These are phyloP conservation scores for Carpinus fangiana DNA, from an alignment of 306 rosid species.

Conservation along the genomic window DNA sequence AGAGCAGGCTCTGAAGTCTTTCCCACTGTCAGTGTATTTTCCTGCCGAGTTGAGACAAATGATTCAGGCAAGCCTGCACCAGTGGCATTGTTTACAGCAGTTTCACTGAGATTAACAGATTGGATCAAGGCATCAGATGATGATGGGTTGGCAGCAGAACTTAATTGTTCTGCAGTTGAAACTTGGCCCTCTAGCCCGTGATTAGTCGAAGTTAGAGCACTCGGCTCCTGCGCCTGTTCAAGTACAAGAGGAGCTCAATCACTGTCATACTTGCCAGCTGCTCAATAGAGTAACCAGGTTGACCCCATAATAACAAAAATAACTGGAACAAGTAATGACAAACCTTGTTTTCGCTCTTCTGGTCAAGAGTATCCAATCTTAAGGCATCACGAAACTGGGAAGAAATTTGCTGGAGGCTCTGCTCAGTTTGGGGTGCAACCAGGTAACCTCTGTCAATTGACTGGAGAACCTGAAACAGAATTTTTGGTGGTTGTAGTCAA, in stretches of 20 bases:
- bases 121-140: conserved; percentile 41
- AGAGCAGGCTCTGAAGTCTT: conserved; percentile 54
- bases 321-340: not conserved
- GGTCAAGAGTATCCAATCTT: conserved; percentile 59
- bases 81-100: conserved; percentile 37
- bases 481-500: conserved; percentile 7
- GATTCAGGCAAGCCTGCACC: conserved; percentile 52
- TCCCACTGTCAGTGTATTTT: conserved; percentile 34
- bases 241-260: conserved; percentile 16
- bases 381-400: conserved; percentile 74
- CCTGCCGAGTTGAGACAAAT: conserved; percentile 52
- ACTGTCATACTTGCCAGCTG: conserved; percentile 13
- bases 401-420: conserved; percentile 69
- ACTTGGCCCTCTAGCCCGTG: conserved; percentile 52
- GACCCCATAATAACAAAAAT: not conserved
- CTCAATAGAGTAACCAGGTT: conserved; percentile 12
- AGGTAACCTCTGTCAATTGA: conserved; percentile 57
- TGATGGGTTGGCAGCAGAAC: conserved; percentile 46
- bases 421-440: conserved; percentile 57
- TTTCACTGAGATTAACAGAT: conserved; percentile 50
- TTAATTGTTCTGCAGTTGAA: conserved; percentile 48
- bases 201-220: conserved; percentile 35
- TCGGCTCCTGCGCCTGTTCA: conserved; percentile 51
- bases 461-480: conserved; percentile 47
- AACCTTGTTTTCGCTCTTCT: conserved; percentile 61